Conservation (phyloP, 176 grass and related monocot species). For the Phragmites australis region DNA sequence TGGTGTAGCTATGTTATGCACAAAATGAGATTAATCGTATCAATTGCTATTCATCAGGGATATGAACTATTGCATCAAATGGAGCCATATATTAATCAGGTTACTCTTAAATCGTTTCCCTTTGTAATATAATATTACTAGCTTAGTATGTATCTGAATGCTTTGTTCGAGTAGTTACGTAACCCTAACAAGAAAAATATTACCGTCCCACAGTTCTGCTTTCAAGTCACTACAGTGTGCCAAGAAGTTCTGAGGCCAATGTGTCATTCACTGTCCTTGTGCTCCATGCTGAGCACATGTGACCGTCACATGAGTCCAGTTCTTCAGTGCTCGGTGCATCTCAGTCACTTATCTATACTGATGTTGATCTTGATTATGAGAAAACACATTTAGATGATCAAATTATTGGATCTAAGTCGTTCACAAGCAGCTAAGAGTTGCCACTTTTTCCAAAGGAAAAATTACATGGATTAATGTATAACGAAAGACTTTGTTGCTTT, state of each 20-base stretch:
- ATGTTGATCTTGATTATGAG: constrained; percentile 20
- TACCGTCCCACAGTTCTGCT: neutral
- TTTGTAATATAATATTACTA: constrained; percentile 21
- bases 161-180: constrained; percentile 8
- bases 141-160: constrained; percentile 15
- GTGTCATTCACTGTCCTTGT: constrained; percentile 10
- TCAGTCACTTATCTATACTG: neutral
- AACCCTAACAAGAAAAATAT: neutral
- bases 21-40: constrained; percentile 37
- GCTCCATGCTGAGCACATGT: constrained; percentile 1
- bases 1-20: constrained; percentile 37
- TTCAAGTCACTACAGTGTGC: neutral
- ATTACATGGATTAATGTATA: constrained; percentile 9
- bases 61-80: constrained; percentile 94
- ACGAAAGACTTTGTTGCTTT: neutral
- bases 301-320: neutral
- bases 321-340: constrained; percentile 11
- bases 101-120: constrained; percentile 37
- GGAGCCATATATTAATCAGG: constrained; percentile 99
- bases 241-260: neutral
- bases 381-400: neutral
- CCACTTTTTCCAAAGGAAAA: neutral
- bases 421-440: neutral
- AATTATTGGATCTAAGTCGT: constrained; percentile 3
- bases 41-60: constrained; percentile 61